Evolutionary conservation across 2,329 filamentous ascomycete species (phyloP).

Genomic region (Colletotrichum truncatum): DNA sequence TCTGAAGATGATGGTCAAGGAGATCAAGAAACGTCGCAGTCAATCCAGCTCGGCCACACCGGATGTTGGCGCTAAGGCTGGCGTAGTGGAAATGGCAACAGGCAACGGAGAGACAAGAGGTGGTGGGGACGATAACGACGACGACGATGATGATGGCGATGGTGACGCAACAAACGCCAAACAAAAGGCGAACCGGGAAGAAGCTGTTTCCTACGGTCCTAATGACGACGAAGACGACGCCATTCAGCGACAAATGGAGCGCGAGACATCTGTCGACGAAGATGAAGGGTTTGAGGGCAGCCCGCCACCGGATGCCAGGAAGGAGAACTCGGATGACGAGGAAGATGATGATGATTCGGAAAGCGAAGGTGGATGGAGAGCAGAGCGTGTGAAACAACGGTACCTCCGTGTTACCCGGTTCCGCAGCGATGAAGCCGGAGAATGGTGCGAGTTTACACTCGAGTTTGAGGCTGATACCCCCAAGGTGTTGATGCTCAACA

Average conservation of each 20-base stretch:
- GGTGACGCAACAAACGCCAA: conserved; percentile 81
- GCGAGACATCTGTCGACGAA: conserved; percentile 60
- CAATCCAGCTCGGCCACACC: conserved; percentile 77
- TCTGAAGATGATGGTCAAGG: conserved; percentile 74
- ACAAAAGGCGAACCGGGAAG: conserved; percentile 77
- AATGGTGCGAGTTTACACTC: conserved; percentile 82
- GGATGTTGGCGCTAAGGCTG: conserved; percentile 69
- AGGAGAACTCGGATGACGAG: conserved; percentile 41
- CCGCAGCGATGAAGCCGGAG: conserved; percentile 80
- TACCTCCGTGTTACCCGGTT: conserved; percentile 78
- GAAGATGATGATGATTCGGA: conserved; percentile 47
- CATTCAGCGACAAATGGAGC: conserved; percentile 71
- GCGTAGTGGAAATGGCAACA: conserved; percentile 60
- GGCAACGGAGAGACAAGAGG: conserved; percentile 47
- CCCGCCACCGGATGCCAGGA: conserved; percentile 44
- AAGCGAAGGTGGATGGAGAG: conserved; percentile 53
- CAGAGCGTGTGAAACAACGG: conserved; percentile 70
- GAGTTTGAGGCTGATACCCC: conserved; percentile 83
- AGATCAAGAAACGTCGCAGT: conserved; percentile 83
- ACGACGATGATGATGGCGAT: conserved; percentile 80
- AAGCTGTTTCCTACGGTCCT: conserved; percentile 88
- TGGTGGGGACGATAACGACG: conserved; percentile 65
- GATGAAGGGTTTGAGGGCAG: conserved; percentile 64
- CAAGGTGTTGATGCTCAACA: conserved; percentile 91
- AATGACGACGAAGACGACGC: conserved; percentile 92